Evolutionary conservation across 2,329 filamentous ascomycete species (phyloP), one percentile per base, ranked within the genome.

Genomic region (Pestalotiopsis sp.): DNA sequence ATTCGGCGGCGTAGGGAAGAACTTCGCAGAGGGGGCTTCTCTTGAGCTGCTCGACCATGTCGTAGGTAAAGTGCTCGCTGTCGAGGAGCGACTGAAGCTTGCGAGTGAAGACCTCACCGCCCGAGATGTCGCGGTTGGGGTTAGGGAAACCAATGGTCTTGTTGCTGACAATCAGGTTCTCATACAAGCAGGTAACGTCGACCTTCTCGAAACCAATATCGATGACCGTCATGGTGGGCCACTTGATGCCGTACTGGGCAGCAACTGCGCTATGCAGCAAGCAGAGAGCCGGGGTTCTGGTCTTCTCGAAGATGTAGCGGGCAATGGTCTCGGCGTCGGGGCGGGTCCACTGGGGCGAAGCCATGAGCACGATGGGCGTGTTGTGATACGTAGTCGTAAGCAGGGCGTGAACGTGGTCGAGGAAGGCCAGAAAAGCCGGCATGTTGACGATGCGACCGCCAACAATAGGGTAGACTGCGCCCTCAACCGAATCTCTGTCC

Each of bases 281-380:
- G 74, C 92, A 95, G 65, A 99, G 92, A 0, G 93, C 94, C 0
- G 96, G 96, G 0, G 94, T 96, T 83, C 95, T 96, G 78, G 97
- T 97, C 82, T 96, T 97, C 81, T 99, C 96, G 76, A 99, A 99
- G 72, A 98, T 90, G 84, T 97, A 99, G 71, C 96, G 93, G 14
- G 95, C 93, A 73, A 99, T 91, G 52, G 88, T 88, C 81, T 98
- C 95, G 78, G 92, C 92, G 80, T 98, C 94, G 71, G 92, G 91
- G 9, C 92, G 90, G 3, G 94, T 94, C 95, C 96, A 99, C 73
- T 91, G 91, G 3, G 96, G 95, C 74, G 97, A 93, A 7, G 92
- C 89, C 80, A 98, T 92, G 71, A 99, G 89, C 79, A 98, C 87
- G 72, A 99, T 93, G 2, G 96, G 95, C 0, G 95, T 98, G 82